A percentile compares a stretch with the other conserved stretches of the same genome.
phyloP scores from a whole-genome alignment of 1,139 yeast species.

The Pichia sp. region DNA sequence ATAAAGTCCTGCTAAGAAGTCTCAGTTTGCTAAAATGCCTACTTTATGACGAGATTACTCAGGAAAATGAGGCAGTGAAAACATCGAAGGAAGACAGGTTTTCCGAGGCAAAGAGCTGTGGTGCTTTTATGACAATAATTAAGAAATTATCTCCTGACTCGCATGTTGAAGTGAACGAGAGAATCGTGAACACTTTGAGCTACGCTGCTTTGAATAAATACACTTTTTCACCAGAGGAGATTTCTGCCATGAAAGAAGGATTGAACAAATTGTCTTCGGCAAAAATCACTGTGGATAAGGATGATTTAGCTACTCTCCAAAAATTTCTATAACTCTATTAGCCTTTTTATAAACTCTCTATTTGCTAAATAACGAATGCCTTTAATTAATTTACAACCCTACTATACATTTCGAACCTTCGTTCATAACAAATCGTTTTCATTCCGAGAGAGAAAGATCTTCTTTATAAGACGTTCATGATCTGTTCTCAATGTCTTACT shows the following conservation, averaged over 20 bases:
- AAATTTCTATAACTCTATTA: slow-evolving; percentile 3
- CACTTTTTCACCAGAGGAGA: slow-evolving; percentile 47
- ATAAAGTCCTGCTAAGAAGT: slow-evolving; percentile 49
- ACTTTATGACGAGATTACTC: slow-evolving; percentile 47
- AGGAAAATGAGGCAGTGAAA: slow-evolving; percentile 21
- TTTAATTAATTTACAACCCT: background rate
- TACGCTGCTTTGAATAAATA: slow-evolving; percentile 45
- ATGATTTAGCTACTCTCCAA: slow-evolving; percentile 36
- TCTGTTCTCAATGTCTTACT: slow-evolving; percentile 20
- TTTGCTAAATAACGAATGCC: slow-evolving; percentile 13
- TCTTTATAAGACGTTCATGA: slow-evolving; percentile 20
- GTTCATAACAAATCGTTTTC: slow-evolving; percentile 38
- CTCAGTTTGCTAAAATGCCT: slow-evolving; percentile 57
- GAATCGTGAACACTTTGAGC: slow-evolving; percentile 50
- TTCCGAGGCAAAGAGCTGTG: slow-evolving; percentile 40
- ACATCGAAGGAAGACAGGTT: slow-evolving; percentile 27
- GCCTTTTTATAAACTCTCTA: background rate
- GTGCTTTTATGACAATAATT: slow-evolving; percentile 24
- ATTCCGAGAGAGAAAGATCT: slow-evolving; percentile 46
- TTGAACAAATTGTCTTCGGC: background rate
- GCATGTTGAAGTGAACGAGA: slow-evolving; percentile 55
- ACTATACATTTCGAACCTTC: background rate
- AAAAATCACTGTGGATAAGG: slow-evolving; percentile 38
- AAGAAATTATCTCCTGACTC: slow-evolving; percentile 32
- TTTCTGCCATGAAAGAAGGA: slow-evolving; percentile 18